Conservation (phyloP, 805 yeast genomes). For the Metschnikowia vanudenii region DNA sequence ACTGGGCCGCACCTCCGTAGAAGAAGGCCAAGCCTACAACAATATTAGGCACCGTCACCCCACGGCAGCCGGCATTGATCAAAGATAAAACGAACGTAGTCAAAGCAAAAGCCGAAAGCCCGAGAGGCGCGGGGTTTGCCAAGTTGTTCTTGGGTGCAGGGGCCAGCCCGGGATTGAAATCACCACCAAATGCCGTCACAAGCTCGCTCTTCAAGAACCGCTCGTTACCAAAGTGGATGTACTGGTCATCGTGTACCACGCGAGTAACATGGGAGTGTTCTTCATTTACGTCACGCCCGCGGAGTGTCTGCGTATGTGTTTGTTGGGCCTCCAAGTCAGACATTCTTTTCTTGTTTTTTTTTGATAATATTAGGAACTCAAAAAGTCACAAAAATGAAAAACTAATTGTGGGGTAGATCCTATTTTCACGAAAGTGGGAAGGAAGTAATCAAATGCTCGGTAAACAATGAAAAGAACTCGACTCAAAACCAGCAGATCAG, state of each 20-base stretch:
- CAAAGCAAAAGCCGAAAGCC: conserved; percentile 67
- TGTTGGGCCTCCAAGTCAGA: conserved; percentile 38
- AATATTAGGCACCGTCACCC: conserved; percentile 57
- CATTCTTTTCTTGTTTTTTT: no score
- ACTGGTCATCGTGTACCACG: conserved; percentile 52
- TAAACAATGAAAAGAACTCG: no score
- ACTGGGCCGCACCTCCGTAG: conserved; percentile 71
- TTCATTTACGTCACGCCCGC: not conserved
- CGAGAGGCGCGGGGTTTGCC: conserved; percentile 78
- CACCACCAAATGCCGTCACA: conserved; percentile 74
- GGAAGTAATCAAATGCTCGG: no score
- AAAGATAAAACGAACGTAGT: conserved; percentile 66
- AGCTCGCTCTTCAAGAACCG: conserved; percentile 63
- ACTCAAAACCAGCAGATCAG: no score
- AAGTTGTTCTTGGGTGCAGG: conserved; percentile 43
- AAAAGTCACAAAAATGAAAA: no score
- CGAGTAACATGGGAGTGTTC: conserved; percentile 25
- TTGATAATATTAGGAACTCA: no score
- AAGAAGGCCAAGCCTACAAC: conserved; percentile 67
- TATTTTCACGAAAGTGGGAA: no score
- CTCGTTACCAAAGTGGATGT: conserved; percentile 68
- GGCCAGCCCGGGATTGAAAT: conserved; percentile 61
- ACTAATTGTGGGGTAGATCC: no score
- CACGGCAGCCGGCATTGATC: conserved; percentile 65
- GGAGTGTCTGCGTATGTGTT: conserved; percentile 30